Percentiles rank a stretch among this genome's conserved stretches.
Conservation (phyloP, 2,329 filamentous ascomycete genomes). For the Exophiala viscosa region DNA sequence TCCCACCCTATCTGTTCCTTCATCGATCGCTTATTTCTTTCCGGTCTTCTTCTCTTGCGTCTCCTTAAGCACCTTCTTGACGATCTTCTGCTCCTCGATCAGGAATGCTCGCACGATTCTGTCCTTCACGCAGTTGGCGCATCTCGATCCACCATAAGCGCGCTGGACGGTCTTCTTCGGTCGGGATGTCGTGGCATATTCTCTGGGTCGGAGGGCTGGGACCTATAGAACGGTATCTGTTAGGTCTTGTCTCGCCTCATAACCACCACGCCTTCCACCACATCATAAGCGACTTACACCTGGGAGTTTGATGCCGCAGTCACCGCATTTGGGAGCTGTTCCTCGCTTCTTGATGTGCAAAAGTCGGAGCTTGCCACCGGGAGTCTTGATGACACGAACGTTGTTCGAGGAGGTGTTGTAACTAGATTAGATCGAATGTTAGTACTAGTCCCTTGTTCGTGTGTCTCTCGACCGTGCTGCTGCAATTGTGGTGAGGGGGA, state of each 20-base stretch:
- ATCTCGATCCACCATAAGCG: constrained; percentile 97
- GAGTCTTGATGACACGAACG: constrained; percentile 92
- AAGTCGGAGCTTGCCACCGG: constrained; percentile 90
- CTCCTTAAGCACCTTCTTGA: constrained; percentile 99
- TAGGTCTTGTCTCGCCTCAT: neutral
- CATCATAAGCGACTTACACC: constrained; percentile 68
- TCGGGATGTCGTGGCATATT: constrained; percentile 95
- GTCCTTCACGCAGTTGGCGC: constrained; percentile 97
- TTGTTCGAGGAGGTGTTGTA: constrained; percentile 99
- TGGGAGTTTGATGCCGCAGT: constrained; percentile 95
- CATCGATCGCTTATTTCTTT: constrained; percentile 52
- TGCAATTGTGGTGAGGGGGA: constrained; percentile 5
- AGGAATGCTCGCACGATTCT: constrained; percentile 96
- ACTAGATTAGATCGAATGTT: constrained; percentile 45
- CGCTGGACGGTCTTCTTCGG: constrained; percentile 99
- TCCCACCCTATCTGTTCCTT: neutral
- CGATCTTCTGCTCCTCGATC: constrained; percentile 99
- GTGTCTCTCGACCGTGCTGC: neutral
- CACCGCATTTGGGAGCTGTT: constrained; percentile 97
- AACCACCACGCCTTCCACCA: neutral
- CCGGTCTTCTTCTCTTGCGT: constrained; percentile 70
- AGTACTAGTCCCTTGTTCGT: neutral
- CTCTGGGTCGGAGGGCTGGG: constrained; percentile 94
- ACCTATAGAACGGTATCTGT: constrained; percentile 52
- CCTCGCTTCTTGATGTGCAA: constrained; percentile 99